Evolutionary conservation across 73 alveolate species (phyloP).

Genomic region (Paramecium sexaurelia): DNA sequence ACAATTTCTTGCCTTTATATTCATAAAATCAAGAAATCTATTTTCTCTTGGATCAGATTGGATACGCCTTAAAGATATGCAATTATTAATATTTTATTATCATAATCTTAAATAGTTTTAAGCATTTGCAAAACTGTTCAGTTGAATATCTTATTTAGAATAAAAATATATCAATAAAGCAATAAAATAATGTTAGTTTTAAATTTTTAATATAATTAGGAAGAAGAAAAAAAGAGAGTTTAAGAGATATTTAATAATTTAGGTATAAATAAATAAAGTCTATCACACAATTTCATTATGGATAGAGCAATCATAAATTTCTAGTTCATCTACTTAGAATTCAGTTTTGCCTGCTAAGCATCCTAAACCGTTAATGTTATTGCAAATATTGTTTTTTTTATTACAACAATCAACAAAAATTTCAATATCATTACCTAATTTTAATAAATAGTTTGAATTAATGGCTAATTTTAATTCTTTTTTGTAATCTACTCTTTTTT

Average conservation of each 20-base stretch:
- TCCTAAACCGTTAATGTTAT: not conserved
- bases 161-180: too few species aligned
- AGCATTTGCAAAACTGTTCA: too few species aligned
- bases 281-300: slow-evolving; percentile 23
- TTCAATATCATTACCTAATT: not conserved
- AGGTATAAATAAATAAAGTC: not conserved
- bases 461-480: not conserved
- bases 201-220: too few species aligned
- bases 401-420: slow-evolving; percentile 23
- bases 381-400: not conserved
- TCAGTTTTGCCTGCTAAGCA: not conserved
- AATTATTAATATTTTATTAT: too few species aligned
- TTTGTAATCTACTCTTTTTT: not conserved
- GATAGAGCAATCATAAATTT: not conserved
- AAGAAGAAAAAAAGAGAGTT: too few species aligned
- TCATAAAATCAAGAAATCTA: too few species aligned
- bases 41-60: too few species aligned
- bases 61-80: too few species aligned
- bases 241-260: not conserved
- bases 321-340: not conserved
- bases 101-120: too few species aligned
- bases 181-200: too few species aligned
- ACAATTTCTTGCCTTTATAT: too few species aligned
- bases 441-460: not conserved
- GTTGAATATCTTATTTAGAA: too few species aligned